Conservation (phyloP, 768 basidiomycete genomes). For the Hericium rajendrae region DNA sequence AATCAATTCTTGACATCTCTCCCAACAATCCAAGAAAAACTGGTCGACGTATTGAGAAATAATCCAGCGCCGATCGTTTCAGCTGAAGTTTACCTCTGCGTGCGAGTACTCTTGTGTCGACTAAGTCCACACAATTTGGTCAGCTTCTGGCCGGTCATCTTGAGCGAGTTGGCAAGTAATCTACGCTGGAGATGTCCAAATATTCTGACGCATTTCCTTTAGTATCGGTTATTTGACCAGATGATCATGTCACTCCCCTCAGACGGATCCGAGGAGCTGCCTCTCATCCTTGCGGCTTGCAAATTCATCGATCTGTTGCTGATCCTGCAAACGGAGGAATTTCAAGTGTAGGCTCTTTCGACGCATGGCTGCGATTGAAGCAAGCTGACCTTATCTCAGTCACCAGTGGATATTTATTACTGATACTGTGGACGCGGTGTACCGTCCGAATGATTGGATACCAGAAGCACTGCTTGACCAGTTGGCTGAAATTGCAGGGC, state of each 20-base stretch:
- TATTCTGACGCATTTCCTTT: background rate
- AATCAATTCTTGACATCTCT: conserved; percentile 86
- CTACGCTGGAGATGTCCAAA: background rate
- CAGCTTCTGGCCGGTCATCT: conserved; percentile 93
- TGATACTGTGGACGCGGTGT: conserved; percentile 92
- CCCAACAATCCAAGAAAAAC: conserved; percentile 92
- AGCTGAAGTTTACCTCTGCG: conserved; percentile 90
- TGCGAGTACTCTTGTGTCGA: conserved; percentile 84
- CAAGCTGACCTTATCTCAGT: conserved; percentile 25
- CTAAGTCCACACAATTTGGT: conserved; percentile 85
- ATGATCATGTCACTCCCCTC: conserved; percentile 58
- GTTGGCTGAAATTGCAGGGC: conserved; percentile 73
- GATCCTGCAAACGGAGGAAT: conserved; percentile 91
- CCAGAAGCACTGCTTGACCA: conserved; percentile 89
- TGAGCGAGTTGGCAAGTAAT: conserved; percentile 75
- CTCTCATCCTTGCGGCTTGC: conserved; percentile 77
- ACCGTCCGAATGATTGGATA: conserved; percentile 72
- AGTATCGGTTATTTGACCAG: conserved; percentile 90
- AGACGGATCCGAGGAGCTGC: conserved; percentile 80
- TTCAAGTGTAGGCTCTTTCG: conserved; percentile 69
- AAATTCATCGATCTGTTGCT: conserved; percentile 93
- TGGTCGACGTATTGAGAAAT: conserved; percentile 85
- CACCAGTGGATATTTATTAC: conserved; percentile 99
- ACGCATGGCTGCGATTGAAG: background rate
- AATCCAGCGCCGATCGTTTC: conserved; percentile 77